Base-by-base conservation (phyloP, 208 protist species). In the Trypanosoma melophagium region DNA sequence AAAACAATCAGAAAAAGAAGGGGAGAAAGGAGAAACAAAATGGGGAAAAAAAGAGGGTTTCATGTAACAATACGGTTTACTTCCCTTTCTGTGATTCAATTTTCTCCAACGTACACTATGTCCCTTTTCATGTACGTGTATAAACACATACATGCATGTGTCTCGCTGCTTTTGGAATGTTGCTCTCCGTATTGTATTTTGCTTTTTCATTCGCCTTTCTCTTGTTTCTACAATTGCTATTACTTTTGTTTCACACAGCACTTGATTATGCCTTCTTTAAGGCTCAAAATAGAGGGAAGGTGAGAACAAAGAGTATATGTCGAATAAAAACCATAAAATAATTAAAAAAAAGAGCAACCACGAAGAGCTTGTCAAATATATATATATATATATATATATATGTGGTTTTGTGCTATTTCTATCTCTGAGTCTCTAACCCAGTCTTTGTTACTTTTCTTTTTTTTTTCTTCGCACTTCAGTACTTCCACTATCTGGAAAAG, bases 281-380 rank as follows among this genome's bases (percentile, higher is more conserved):
- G 41, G 14, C 53, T 71, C 14, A 40, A 63, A 66, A 50, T 47
- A 71, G n/a, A 60, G 38, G 24, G 57, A 7, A 62, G 7, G 50
- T 53, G 24, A 47, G 53, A 25, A 35, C 28, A 35, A 5, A 35
- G 28, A 35, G 5, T 5, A 35, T 5, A 35, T 5, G 28, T 35
- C 28, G 61, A 71, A 44, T 7, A 56, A 31, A 55, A 31, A 55
- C n/a, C n/a, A n/a, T n/a, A n/a, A n/a, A n/a, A n/a, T n/a, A n/a
- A n/a, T n/a, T n/a, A 55, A 31, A 35, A 31, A 55, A 35, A 31
- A 24, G 19, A 24, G 8, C 12, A 31, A 16, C 3, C 2, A 9
- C 50, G 12, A 55, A 12, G 50, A 24, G n/a, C 22, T 35, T 35
- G 28, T 35, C 28, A 35, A n/a, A n/a, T n/a, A n/a, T n/a, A n/a